Conservation (phyloP, 2,329 filamentous ascomycete species). For the Fusarium concolor region DNA sequence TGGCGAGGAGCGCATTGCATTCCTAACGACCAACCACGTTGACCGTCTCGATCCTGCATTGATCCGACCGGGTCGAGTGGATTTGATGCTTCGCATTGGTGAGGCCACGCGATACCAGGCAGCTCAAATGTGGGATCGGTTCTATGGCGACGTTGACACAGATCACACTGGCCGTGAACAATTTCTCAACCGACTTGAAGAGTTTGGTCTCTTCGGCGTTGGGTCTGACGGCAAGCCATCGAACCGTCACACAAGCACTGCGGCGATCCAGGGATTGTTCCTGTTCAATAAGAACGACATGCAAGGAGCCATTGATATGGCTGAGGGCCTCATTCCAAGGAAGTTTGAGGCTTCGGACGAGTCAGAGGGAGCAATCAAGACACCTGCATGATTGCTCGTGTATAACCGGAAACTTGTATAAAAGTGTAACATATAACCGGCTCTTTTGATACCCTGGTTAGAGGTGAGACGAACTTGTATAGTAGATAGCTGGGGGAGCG, state of each 20-base stretch:
- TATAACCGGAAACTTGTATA: constrained; percentile 14
- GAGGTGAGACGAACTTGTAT: constrained; percentile 16
- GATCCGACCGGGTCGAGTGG: constrained; percentile 90
- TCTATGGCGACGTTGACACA: constrained; percentile 85
- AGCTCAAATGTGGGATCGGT: constrained; percentile 89
- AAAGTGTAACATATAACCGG: constrained; percentile 29
- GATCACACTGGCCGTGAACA: constrained; percentile 70
- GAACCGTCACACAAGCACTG: constrained; percentile 78
- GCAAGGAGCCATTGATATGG: constrained; percentile 86
- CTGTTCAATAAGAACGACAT: constrained; percentile 94
- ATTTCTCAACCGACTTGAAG: constrained; percentile 78
- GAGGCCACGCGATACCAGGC: constrained; percentile 90
- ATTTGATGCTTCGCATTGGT: constrained; percentile 91
- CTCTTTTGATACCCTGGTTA: constrained; percentile 32
- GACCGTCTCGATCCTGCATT: constrained; percentile 90
- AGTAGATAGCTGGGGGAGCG: background rate
- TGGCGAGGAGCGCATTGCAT: constrained; percentile 92
- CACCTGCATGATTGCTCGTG: constrained; percentile 49
- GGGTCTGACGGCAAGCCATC: constrained; percentile 60
- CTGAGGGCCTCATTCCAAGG: constrained; percentile 71
- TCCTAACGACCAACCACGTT: constrained; percentile 94
- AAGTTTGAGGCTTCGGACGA: constrained; percentile 64
- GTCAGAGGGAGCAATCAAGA: constrained; percentile 56
- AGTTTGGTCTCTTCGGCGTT: constrained; percentile 76
- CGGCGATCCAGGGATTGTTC: constrained; percentile 93